Evolutionary conservation across 257 asterid genomes (phyloP), one percentile per base, ranked within the genome.

Genomic region (Solanum piurae): DNA sequence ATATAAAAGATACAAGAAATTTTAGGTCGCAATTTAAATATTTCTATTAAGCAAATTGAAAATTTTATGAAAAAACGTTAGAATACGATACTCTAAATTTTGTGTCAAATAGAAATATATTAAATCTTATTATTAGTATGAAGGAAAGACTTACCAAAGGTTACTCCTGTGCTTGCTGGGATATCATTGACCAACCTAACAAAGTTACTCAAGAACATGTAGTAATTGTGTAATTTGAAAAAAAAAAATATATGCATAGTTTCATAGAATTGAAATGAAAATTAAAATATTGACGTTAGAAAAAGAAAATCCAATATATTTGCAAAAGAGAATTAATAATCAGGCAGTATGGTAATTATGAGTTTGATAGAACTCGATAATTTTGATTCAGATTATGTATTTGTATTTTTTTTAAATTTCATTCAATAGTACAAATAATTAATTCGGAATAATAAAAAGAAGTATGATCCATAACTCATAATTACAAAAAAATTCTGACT

Each of bases 131-230:
- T 12, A 64, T 62, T 12, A 25, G 73, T 12, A 66, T 25, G 74
- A 27, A 68, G 27, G 5, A 23, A 36, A 76, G 34, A 76, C 84
- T 40, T 77, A 87, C 87, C 89, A 34, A 87, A 83, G 49, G 34
- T 36, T 27, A 58, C 74, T 36, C 87, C 89, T 4, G 87, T 87
- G 42, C 74, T 87, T 31, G 89, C 87, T 66, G 83, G 89, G 31
- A 87, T 87, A 38, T 87, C 46, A 23, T 34, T 87, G 60, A 87
- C 87, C 84, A 83, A 34, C 89, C 89, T 87, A 69, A 34, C 36
- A 27, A 69, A 84, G 2, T 75, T 71, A 71, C 2, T 71, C 37
- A 12, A 31, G 42, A 71, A 71, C 25, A 31, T 12, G 10, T 14
- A 7, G n/a, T 71, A 14, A 71, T 7, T 71, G 6, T 71, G 13